Conservation (phyloP, 2,329 filamentous ascomycete genomes). For the Rugonectria rugulosa region DNA sequence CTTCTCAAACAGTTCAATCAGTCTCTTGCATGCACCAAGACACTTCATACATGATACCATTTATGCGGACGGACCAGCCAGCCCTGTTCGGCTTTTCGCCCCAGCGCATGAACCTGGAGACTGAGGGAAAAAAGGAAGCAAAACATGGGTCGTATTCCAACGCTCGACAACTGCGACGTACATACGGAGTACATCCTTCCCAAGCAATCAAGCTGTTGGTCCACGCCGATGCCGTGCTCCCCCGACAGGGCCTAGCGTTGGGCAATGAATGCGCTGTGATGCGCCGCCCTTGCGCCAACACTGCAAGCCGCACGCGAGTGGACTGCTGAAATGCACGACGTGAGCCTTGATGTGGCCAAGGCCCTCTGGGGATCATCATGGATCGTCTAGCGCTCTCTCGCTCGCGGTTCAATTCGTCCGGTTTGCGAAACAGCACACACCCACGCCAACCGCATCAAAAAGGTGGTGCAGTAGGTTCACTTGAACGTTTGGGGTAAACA, state of each 20-base stretch:
- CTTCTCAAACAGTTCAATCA: neutral
- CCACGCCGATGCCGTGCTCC: neutral
- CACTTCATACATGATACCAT: conserved; percentile 2
- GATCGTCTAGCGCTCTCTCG: neutral
- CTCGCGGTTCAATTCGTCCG: neutral
- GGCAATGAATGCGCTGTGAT: conserved; percentile 1
- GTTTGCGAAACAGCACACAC: neutral
- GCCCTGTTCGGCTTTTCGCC: conserved; percentile 26
- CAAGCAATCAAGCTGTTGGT: conserved; percentile 7
- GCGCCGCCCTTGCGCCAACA: neutral
- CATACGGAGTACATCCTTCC: neutral
- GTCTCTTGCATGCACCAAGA: neutral
- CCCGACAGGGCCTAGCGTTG: conserved; percentile 3
- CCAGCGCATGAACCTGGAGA: conserved; percentile 14
- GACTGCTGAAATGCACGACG: conserved; percentile 1
- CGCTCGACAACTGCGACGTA: neutral
- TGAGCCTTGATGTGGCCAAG: conserved; percentile 4
- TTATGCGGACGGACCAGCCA: conserved; percentile 16
- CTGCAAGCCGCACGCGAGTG: neutral
- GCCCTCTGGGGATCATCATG: conserved; percentile 2
- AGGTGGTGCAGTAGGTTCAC: no score
- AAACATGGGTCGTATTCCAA: neutral
- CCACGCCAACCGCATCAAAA: no score
- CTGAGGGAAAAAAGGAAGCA: neutral
- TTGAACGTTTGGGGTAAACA: conserved; percentile 1